Evolutionary conservation across 495 filamentous ascomycete species (phyloP), one percentile per base, ranked within the genome.

Genomic region (Neurospora sp.): DNA sequence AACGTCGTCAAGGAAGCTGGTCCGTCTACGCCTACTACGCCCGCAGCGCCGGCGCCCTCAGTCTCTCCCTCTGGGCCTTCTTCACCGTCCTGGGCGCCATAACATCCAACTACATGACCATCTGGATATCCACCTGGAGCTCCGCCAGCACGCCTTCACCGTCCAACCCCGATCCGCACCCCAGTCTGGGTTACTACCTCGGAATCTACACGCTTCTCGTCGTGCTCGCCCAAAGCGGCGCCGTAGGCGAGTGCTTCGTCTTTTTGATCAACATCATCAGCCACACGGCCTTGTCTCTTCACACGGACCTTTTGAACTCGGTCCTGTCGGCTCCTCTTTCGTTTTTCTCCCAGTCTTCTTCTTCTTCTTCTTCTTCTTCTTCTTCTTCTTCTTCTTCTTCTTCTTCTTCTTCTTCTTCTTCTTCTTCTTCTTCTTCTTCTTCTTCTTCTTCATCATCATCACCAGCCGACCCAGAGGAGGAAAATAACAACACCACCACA

Each of bases 181-280:
- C 78, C 37, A 76, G 82, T 17, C 74, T 87, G 6, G 86, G 82
- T 7, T 83, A 86, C 48, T 90, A 86, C 69, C 76, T 90, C 6
- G 87, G 87, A 12, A 84, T 89, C 37, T 89, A 89, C 73, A 84
- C 79, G 20, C 81, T 88, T 77, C 82, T 90, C 59, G 84, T 81
- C 8, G 81, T 79, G 1, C 44, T 76, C 10, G 69, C 69, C 9
- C 53, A 61, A n/a, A 6, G 68, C 3, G 69, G 70, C 1, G 16
- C 44, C 37, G 4, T 69, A 5, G 69, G 35, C 2, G 75, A 70
- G 27, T 72, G 59, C 7, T 74, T 40, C 40, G 17, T 70, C 9
- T 73, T 69, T 8, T 40, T 71, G 20, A 45, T 76, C 27, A 38
- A 35, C 4, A 42, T 76, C 10, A 76, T 76, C 17, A 69, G 31